phyloP scores from a whole-genome alignment of 2,329 filamentous ascomycete species.

The Alternaria longipes region DNA sequence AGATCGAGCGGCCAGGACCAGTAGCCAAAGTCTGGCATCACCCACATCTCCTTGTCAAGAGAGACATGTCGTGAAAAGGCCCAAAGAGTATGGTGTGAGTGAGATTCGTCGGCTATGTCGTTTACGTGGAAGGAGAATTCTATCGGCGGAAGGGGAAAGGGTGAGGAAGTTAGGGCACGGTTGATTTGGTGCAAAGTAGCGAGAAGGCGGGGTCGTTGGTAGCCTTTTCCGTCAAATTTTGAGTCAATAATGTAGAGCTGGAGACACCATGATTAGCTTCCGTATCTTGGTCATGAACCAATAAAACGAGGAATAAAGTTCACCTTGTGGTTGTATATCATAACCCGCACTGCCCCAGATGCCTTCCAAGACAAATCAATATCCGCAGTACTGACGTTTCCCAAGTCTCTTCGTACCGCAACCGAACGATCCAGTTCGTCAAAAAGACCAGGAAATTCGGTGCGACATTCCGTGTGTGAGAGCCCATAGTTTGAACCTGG shows the following conservation, averaged over 20 bases:
- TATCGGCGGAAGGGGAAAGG: conserved; percentile 60
- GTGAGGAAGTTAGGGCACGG: conserved; percentile 53
- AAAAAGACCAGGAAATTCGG: conserved; percentile 33
- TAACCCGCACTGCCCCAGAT: conserved; percentile 33
- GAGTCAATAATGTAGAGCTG: conserved; percentile 48
- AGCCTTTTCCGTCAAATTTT: conserved; percentile 27
- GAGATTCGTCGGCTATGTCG: conserved; percentile 21
- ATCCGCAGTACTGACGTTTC: conserved; percentile 27
- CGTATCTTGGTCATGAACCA: background rate
- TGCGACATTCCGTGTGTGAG: conserved; percentile 25
- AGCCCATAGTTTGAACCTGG: conserved; percentile 2
- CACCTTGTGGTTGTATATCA: conserved; percentile 43
- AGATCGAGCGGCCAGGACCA: conserved; percentile 31
- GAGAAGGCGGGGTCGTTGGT: conserved; percentile 37
- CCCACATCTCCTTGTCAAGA: conserved; percentile 26
- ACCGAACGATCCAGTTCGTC: conserved; percentile 33
- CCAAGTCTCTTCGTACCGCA: conserved; percentile 18
- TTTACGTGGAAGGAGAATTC: conserved; percentile 62
- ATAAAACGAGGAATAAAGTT: background rate
- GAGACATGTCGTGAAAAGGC: conserved; percentile 22
- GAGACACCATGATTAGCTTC: background rate
- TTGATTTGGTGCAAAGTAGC: conserved; percentile 63
- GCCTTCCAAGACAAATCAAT: conserved; percentile 32
- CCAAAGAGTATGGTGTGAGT: conserved; percentile 26
- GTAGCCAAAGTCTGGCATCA: conserved; percentile 39